These are phyloP conservation scores for Furcasterigmium furcatum DNA, from an alignment of 2,329 filamentous ascomycete species.

Conservation along the genomic window DNA sequence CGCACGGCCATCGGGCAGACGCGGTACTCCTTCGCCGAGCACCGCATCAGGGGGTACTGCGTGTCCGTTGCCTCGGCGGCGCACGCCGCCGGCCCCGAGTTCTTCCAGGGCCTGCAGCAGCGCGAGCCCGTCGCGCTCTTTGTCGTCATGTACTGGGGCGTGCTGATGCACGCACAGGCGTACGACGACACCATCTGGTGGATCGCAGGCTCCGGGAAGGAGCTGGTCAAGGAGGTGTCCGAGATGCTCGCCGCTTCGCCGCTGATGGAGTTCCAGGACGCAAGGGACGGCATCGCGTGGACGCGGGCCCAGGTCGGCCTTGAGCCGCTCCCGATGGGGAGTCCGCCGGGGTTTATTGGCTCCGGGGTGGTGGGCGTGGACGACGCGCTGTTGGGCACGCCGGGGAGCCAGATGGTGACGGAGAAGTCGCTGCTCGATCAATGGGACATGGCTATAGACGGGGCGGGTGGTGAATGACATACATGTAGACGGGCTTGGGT, in stretches of 20 bases:
- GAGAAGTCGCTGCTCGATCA: too few species aligned
- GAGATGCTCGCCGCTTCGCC: not conserved
- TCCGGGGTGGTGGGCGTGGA: too few species aligned
- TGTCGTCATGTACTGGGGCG: conserved; percentile 31
- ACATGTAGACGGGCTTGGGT: too few species aligned
- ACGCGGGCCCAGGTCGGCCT: conserved; percentile 2
- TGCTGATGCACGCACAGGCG: conserved; percentile 21
- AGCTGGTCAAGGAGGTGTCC: not conserved
- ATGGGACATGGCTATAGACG: too few species aligned
- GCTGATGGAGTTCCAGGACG: not conserved
- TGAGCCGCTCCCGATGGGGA: too few species aligned
- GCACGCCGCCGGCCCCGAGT: conserved; percentile 20
- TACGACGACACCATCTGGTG: not conserved
- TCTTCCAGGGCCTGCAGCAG: conserved; percentile 21
- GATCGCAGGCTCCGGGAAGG: not conserved
- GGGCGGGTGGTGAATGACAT: too few species aligned
- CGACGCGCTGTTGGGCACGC: too few species aligned
- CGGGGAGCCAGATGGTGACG: too few species aligned
- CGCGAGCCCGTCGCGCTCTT: conserved; percentile 30
- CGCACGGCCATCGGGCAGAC: conserved; percentile 1
- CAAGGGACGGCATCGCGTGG: conserved; percentile 2
- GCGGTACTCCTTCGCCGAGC: conserved; percentile 24
- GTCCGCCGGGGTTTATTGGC: too few species aligned
- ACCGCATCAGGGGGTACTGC: conserved; percentile 22
- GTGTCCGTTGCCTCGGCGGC: conserved; percentile 24